Evolutionary conservation across 2,329 filamentous ascomycete species (phyloP), one percentile per base, ranked within the genome.

Genomic region (Scortechinia acanthostroma): DNA sequence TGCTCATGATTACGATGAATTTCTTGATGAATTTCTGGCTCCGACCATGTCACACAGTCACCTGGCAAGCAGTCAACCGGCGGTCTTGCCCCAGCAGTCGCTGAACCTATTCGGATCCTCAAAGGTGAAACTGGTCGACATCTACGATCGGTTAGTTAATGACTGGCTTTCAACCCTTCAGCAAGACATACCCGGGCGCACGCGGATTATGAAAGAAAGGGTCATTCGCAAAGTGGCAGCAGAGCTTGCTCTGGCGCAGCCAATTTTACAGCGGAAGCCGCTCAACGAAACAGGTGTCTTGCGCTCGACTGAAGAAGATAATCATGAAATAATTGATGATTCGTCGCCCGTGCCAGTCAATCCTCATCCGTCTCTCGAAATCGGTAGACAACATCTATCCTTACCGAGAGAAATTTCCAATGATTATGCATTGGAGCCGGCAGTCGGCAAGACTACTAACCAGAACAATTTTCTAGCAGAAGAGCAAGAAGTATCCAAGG

Each of bases 151-250:
- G 23, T 48, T 66, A 44, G 53, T 65, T 16, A 54, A 56, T 35
- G 51, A 61, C 42, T 67, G 64, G 63, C 48, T 68, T 17, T 56
- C 57, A 13, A 53, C 45, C 23, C 48, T 67, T 22, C 53, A 60
- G 3, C 51, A 50, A 4, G 48, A 53, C 10, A 58, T 65, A 47
- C 60, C 64, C 4, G 55, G 56, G n/a, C 55, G 53, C 30, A 56
- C 61, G n/a, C 55, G 64, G 25, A 55, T 64, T 1, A 52, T 53
- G 42, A 68, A 66, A 48, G 64, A 66, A 46, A 61, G 53, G 47
- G 47, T 57, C 6, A 60, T 66, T 42, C 57, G 64, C 33, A 53
- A 51, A 3, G 46, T 66, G 42, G 54, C 60, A 19, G 57, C 56
- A 14, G 63, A 68, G 46, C 47, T 68, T n/a, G 51, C 55, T 21